These are phyloP conservation scores for Bromus sterilis DNA, from an alignment of 176 grass and related monocot species.

Conservation along the genomic window DNA sequence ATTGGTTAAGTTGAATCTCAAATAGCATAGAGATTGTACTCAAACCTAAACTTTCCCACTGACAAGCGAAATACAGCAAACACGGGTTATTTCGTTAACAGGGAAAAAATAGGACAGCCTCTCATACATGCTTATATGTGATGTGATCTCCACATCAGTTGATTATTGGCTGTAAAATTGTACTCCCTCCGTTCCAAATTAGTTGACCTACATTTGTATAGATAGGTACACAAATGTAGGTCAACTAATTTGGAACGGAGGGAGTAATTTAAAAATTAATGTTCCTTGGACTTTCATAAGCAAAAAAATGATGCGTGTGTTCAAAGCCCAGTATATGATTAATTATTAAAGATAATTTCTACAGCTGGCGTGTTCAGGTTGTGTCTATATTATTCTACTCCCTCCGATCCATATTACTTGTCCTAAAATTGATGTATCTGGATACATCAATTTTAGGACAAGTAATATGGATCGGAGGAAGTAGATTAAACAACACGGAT, in stretches of 20 bases:
- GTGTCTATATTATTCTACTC: neutral
- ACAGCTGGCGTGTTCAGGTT: neutral
- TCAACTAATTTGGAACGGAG: no score
- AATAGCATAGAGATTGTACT: neutral
- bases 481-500: neutral
- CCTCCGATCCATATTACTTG: no score
- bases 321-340: neutral
- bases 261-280: no score
- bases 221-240: no score
- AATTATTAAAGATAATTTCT: neutral
- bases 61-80: neutral
- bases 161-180: no score
- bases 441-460: no score
- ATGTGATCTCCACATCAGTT: no score
- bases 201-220: no score
- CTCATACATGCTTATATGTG: neutral
- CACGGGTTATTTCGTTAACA: neutral
- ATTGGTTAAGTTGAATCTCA: neutral
- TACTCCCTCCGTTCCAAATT: no score
- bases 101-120: neutral
- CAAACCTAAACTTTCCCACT: neutral
- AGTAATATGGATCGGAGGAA: no score
- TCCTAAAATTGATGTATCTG: no score
- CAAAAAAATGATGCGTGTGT: neutral
- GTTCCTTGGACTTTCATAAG: no score